These are phyloP conservation scores for Lactifluus subvellereus DNA, from an alignment of 768 basidiomycete genomes.

Conservation along the genomic window DNA sequence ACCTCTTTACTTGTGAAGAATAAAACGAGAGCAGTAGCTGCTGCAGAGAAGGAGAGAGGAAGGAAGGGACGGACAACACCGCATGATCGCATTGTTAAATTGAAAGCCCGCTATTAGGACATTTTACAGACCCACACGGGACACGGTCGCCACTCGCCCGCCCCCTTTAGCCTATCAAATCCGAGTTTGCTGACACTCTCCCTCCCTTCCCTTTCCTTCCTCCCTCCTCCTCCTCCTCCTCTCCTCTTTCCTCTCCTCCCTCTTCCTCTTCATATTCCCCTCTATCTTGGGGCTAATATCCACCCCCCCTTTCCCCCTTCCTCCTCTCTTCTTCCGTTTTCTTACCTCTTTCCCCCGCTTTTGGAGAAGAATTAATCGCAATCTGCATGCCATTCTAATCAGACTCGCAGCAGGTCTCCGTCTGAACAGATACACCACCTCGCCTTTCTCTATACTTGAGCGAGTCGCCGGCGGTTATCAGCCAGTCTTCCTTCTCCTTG, in stretches of 20 bases:
- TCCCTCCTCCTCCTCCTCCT: neutral
- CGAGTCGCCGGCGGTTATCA: slow-evolving; percentile 31
- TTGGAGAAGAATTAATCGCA: slow-evolving; percentile 11
- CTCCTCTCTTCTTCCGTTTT: neutral
- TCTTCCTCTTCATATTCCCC: slow-evolving; percentile 2
- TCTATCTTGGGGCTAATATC: neutral
- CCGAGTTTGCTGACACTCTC: slow-evolving; percentile 22
- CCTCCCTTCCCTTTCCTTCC: slow-evolving; percentile 18
- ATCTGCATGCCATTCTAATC: slow-evolving; percentile 30
- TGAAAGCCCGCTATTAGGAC: slow-evolving; percentile 19
- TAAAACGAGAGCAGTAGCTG: neutral
- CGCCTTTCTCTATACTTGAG: slow-evolving; percentile 25
- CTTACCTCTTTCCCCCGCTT: neutral
- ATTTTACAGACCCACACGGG: slow-evolving; percentile 31
- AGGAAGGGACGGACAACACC: slow-evolving; percentile 3
- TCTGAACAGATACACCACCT: slow-evolving; percentile 40
- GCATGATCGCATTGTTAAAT: slow-evolving; percentile 21
- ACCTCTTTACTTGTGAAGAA: neutral
- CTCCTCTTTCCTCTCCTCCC: neutral
- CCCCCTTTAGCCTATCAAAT: slow-evolving; percentile 10
- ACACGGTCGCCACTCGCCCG: slow-evolving; percentile 16
- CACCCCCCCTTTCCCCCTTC: neutral
- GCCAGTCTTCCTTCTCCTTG: slow-evolving; percentile 26
- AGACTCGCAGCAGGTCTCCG: slow-evolving; percentile 54
- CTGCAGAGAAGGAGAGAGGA: neutral